A percentile compares a stretch with the other conserved stretches of the same genome.
These are phyloP conservation scores for Ilyonectria destructans DNA, from an alignment of 2,329 filamentous ascomycete species.

Conservation along the genomic window DNA sequence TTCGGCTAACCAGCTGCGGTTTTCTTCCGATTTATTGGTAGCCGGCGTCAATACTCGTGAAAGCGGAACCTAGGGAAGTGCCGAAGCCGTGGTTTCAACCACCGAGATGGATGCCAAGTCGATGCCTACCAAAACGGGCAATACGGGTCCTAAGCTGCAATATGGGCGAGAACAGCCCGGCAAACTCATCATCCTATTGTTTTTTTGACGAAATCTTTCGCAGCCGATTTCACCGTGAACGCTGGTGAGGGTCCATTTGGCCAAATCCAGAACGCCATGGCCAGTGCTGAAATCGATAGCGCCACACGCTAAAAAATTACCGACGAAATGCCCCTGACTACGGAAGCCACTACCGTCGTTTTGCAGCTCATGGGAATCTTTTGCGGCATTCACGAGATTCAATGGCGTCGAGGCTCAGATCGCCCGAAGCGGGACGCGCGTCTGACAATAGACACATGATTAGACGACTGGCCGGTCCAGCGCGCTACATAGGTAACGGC, in stretches of 20 bases:
- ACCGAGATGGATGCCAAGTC: background rate
- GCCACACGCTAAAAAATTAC: constrained; percentile 7
- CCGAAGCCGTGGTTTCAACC: constrained; percentile 9
- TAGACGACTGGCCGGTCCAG: background rate
- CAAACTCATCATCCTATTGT: too few species aligned
- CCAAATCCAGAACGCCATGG: constrained; percentile 16
- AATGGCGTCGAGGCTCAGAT: background rate
- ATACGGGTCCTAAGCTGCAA: too few species aligned
- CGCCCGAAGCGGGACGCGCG: background rate
- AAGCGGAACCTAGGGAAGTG: background rate
- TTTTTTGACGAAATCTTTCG: too few species aligned
- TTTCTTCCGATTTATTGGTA: background rate
- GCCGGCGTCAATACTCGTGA: background rate
- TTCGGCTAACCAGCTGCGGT: background rate
- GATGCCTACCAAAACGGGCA: background rate
- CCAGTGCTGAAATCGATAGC: constrained; percentile 16
- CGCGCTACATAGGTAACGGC: too few species aligned
- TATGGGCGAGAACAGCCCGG: too few species aligned
- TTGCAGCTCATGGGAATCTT: background rate
- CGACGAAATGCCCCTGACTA: constrained; percentile 5
- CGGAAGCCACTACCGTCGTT: background rate
- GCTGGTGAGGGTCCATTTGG: background rate
- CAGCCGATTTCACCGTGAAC: background rate
- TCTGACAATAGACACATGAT: background rate
- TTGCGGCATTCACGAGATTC: background rate